Percentiles rank a stretch among this genome's conserved stretches.
phyloP scores from a whole-genome alignment of 352 stramenopile genomes.

The Globisporangium paddicum region DNA sequence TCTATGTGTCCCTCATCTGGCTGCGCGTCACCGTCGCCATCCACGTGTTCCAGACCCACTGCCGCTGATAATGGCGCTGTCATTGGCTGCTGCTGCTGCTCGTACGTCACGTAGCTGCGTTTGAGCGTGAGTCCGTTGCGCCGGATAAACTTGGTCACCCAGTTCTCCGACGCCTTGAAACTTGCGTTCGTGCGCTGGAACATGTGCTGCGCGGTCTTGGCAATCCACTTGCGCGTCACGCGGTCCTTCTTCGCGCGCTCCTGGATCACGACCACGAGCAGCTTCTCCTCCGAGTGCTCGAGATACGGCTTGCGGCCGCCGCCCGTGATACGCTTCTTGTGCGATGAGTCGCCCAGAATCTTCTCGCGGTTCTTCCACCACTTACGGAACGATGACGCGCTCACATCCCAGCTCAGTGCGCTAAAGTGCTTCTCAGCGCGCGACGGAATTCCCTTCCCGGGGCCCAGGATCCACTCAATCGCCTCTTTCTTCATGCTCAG shows the following conservation, averaged over 20 bases:
- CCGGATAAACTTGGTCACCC: conserved; percentile 81
- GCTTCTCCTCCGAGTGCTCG: conserved; percentile 61
- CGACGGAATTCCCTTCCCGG: conserved; percentile 62
- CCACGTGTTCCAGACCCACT: conserved; percentile 9
- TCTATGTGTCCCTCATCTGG: conserved; percentile 6
- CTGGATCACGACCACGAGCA: conserved; percentile 73
- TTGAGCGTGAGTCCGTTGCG: conserved; percentile 74
- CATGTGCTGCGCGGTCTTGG: conserved; percentile 81
- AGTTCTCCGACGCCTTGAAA: conserved; percentile 81
- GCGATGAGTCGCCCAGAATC: conserved; percentile 63
- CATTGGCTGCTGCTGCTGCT: conserved; percentile 26
- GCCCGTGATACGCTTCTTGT: conserved; percentile 69
- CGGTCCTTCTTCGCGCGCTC: conserved; percentile 73
- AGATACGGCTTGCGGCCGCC: conserved; percentile 69
- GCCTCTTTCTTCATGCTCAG: conserved; percentile 82
- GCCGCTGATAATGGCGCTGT: background rate
- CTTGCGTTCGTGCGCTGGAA: conserved; percentile 66
- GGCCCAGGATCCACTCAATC: conserved; percentile 75
- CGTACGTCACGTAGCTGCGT: conserved; percentile 72
- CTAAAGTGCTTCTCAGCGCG: conserved; percentile 73
- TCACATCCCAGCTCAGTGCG: conserved; percentile 68
- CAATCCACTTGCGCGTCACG: conserved; percentile 81
- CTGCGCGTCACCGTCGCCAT: background rate
- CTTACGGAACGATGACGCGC: conserved; percentile 72
- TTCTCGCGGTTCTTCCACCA: conserved; percentile 85